Evolutionary conservation across 2,329 filamentous ascomycete genomes (phyloP).

Genomic region (Ophiosphaerella korrae): DNA sequence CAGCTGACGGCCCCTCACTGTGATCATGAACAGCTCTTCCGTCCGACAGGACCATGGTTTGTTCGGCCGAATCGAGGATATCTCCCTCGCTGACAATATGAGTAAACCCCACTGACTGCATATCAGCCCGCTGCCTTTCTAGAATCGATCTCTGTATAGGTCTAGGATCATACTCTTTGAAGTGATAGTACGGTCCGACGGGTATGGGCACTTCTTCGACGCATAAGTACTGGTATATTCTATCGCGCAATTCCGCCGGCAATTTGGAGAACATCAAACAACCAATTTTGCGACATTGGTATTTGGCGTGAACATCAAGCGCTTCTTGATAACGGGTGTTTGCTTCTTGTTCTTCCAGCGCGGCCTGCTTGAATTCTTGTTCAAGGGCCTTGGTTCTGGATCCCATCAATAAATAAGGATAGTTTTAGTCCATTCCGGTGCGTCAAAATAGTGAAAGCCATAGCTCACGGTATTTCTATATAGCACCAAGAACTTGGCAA

Average conservation of each 20-base stretch:
- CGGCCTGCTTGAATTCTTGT: not conserved
- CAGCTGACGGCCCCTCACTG: slow-evolving; percentile 19
- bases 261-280: slow-evolving; percentile 25
- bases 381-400: not conserved
- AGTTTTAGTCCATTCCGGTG: not conserved
- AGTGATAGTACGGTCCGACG: slow-evolving; percentile 30
- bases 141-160: not conserved
- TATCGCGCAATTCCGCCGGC: slow-evolving; percentile 23
- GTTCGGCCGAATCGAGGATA: not conserved
- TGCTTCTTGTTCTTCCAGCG: not conserved
- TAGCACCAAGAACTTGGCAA: too few relatives aligned
- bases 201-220: slow-evolving; percentile 27
- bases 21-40: slow-evolving; percentile 25
- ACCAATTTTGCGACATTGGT: slow-evolving; percentile 18
- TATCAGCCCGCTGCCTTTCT: not conserved
- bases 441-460: not conserved
- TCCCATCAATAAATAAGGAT: not conserved
- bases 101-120: not conserved
- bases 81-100: not conserved
- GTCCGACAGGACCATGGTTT: slow-evolving; percentile 13
- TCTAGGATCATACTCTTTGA: not conserved
- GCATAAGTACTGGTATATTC: slow-evolving; percentile 29
- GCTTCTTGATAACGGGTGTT: not conserved
- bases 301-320: slow-evolving; percentile 9
- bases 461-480: too few relatives aligned